Conservation (phyloP, 345 rosid genomes). For the Alliaria petiolata region DNA sequence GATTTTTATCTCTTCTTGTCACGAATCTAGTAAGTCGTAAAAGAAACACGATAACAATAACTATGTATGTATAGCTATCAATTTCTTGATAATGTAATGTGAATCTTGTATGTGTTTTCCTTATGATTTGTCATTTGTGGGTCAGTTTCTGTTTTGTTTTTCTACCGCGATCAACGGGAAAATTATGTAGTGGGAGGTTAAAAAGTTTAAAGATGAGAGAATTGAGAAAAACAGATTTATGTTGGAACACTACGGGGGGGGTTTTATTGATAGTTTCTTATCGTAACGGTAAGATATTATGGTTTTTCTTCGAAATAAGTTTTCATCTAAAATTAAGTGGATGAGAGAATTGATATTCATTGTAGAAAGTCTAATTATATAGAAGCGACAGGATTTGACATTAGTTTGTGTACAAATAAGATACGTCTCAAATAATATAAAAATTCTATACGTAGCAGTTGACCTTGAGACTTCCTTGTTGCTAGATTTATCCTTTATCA, state of each 20-base stretch:
- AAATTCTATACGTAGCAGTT: background rate
- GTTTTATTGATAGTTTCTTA: background rate
- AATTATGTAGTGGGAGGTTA: background rate
- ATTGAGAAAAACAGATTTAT: background rate
- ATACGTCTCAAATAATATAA: conserved; percentile 29
- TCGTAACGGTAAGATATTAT: background rate
- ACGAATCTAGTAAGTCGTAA: background rate
- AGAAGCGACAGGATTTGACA: conserved; percentile 26
- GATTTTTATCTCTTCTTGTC: background rate
- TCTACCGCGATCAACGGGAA: background rate
- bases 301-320: background rate
- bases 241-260: background rate
- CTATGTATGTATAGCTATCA: background rate
- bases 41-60: background rate
- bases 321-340: background rate
- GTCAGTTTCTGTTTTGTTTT: background rate
- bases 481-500: background rate
- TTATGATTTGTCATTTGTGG: background rate
- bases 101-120: background rate
- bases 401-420: conserved; percentile 26
- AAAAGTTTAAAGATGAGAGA: background rate
- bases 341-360: background rate
- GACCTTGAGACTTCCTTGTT: conserved; percentile 15
- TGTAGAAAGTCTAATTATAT: background rate
- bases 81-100: background rate